These are phyloP conservation scores for Chaetomium strumarium DNA, from an alignment of 2,329 filamentous ascomycete genomes.

Conservation along the genomic window DNA sequence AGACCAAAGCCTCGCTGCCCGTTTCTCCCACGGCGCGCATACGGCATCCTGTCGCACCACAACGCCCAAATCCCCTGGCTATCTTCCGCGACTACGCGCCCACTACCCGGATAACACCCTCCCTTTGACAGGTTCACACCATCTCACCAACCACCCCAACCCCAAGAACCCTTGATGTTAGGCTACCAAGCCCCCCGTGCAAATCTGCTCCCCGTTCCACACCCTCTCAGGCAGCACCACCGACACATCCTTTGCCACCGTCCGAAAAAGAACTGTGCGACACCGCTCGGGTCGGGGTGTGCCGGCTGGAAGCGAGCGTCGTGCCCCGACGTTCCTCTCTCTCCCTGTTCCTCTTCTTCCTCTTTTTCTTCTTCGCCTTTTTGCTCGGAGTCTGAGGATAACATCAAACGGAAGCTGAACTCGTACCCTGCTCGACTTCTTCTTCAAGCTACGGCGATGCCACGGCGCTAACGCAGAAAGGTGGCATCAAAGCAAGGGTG, in stretches of 20 bases:
- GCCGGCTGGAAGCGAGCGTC: not conserved
- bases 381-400: not conserved
- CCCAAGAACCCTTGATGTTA: too few species aligned
- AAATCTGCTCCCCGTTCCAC: not conserved
- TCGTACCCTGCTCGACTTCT: slow-evolving; percentile 2
- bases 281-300: not conserved
- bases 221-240: not conserved
- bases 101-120: not conserved
- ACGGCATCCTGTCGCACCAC: not conserved
- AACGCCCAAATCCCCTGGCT: not conserved
- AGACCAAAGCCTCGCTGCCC: not conserved
- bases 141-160: not conserved
- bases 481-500: not conserved
- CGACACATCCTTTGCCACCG: not conserved
- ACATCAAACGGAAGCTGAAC: not conserved
- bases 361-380: too few species aligned
- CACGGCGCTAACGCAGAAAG: not conserved
- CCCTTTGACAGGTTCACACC: not conserved
- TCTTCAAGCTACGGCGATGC: not conserved
- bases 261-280: not conserved
- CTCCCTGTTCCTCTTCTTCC: too few species aligned
- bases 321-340: not conserved
- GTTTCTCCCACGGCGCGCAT: not conserved
- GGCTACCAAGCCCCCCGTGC: too few species aligned
- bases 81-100: not conserved